phyloP scores from a whole-genome alignment of 495 filamentous ascomycete species.

The Chaetomium tenue region DNA sequence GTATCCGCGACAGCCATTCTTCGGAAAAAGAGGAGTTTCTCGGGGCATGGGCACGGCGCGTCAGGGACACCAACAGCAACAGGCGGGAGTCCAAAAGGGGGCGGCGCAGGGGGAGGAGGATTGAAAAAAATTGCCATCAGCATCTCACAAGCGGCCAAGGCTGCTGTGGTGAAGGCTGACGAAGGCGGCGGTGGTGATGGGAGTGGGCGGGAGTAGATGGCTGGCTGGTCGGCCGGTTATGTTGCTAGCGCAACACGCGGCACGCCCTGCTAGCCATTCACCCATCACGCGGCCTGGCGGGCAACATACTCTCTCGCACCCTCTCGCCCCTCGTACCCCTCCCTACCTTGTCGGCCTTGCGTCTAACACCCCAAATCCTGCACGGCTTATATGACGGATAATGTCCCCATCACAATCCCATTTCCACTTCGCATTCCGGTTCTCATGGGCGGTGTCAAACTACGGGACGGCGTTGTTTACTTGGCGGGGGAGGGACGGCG shows the following conservation, averaged over 20 bases:
- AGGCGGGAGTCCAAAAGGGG: constrained; percentile 25
- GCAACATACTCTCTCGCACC: background rate
- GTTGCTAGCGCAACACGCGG: background rate
- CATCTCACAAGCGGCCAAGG: constrained; percentile 41
- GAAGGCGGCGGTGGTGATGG: background rate
- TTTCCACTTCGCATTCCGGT: background rate
- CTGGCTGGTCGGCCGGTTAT: background rate
- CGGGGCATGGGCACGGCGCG: background rate
- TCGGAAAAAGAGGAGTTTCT: constrained; percentile 32
- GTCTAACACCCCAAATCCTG: background rate
- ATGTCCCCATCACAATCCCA: constrained; percentile 9
- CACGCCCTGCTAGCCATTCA: background rate
- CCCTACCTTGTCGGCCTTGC: background rate
- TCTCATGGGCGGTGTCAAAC: background rate
- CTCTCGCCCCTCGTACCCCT: background rate
- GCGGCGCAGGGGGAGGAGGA: constrained; percentile 19
- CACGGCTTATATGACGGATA: background rate
- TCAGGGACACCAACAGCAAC: background rate
- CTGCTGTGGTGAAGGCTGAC: constrained; percentile 1
- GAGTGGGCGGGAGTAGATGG: background rate
- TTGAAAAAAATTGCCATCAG: constrained; percentile 49
- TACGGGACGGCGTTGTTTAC: background rate
- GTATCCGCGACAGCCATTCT: constrained; percentile 12
- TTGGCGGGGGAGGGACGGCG: background rate
- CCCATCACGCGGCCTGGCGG: too few species aligned